Base-by-base conservation (phyloP, 2,329 filamentous ascomycete species). In the Grosmannia penicillata region DNA sequence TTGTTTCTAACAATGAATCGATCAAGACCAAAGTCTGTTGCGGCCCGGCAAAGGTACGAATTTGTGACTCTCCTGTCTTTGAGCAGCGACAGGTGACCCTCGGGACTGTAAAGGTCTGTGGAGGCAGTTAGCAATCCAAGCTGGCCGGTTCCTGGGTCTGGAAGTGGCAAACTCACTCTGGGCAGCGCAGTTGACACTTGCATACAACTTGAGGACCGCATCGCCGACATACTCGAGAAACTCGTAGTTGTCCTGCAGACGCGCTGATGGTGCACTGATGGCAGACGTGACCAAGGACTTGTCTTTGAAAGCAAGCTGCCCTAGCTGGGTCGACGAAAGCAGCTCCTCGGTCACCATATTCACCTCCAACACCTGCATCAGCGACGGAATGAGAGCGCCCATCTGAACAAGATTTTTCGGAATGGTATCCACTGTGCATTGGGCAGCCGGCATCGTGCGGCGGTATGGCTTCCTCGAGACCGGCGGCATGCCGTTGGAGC, bases 221-320 rank as follows among this genome's bases (percentile, higher is more conserved):
- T 96, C 89, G 0, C 91, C 91, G 0, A 95, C 60, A 47, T 93
- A 93, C 53, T 96, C 91, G 0, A 93, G 62, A 3, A 81, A 67
- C 49, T 96, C 81, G 51, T 95, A 95, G 46, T 94, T 70, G 0
- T 65, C 67, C 1, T 60, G 54, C 34, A 77, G 74, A 3, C 56
- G 51, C 0, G 82, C 75, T 2, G 64, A 65, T 0, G 77, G 72
- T 1, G 82, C 64, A 36, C 71, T 82, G 36, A 93, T 78, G 1
- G 87, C 85, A 9, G 73, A 76, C 2, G 75, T 53, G 0, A 93
- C 52, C 25, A 80, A 59, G 1, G 60, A 56, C 4, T 72, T 45
- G 45, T 80, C 56, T 0, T 55, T 54, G 26, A 89, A 68, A 0
- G 53, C 51, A 1, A 85, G 56, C 2, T 60, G 53, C 13, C 54